A percentile compares a stretch with the other conserved stretches of the same genome.
phyloP scores from a whole-genome alignment of 2,329 filamentous ascomycete species.

The Didymellaceae sp. region DNA sequence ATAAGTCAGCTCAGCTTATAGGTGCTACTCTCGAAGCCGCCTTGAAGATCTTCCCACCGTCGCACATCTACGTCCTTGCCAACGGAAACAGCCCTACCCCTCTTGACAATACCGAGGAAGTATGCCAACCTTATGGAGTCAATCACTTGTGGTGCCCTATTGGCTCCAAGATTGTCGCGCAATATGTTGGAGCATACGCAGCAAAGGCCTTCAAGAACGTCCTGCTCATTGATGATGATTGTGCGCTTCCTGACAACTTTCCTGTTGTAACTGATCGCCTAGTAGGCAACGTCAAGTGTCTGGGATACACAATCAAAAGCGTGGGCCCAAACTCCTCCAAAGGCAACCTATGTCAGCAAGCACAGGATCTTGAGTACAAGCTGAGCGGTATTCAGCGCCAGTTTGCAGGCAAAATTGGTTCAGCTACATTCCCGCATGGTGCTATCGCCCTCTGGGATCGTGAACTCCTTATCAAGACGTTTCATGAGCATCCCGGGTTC shows the following conservation, averaged over 20 bases:
- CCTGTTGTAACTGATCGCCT: conserved; percentile 56
- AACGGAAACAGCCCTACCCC: conserved; percentile 58
- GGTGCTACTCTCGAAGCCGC: conserved; percentile 53
- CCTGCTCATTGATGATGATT: conserved; percentile 60
- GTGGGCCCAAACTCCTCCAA: conserved; percentile 22
- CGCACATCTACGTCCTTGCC: conserved; percentile 57
- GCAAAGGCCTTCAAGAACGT: conserved; percentile 55
- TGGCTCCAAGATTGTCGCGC: conserved; percentile 58
- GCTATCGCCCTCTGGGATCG: conserved; percentile 59
- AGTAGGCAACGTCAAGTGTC: conserved; percentile 50
- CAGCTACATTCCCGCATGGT: conserved; percentile 59
- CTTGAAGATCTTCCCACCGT: conserved; percentile 54
- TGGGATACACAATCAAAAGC: conserved; percentile 52
- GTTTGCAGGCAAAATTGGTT: conserved; percentile 55
- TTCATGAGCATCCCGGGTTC: conserved; percentile 59
- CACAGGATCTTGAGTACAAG: conserved; percentile 62
- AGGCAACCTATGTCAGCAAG: conserved; percentile 46
- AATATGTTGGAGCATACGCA: conserved; percentile 58
- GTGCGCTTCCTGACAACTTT: conserved; percentile 56
- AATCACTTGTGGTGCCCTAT: conserved; percentile 59
- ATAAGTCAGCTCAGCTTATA: conserved; percentile 54
- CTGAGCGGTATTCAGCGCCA: conserved; percentile 55
- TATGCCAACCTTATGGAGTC: conserved; percentile 54
- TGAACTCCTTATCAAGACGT: conserved; percentile 54
- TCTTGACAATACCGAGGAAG: conserved; percentile 56